These are phyloP conservation scores for Anthracocystis panici-leucophaei DNA, from an alignment of 1,284 basidiomycete species.

Conservation along the genomic window DNA sequence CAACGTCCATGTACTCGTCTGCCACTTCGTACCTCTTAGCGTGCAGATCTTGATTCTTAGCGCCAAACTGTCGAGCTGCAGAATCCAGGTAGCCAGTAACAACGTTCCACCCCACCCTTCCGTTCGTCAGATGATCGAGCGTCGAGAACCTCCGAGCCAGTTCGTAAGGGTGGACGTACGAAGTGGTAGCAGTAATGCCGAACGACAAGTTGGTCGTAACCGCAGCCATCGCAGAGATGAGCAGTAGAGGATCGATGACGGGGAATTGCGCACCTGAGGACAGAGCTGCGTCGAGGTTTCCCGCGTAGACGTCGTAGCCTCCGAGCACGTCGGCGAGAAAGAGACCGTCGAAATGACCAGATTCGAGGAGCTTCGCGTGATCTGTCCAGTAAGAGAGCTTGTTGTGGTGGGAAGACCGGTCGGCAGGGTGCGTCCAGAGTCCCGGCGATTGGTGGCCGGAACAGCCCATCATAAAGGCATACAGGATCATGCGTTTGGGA, in stretches of 20 bases:
- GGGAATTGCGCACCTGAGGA: slow-evolving; percentile 64
- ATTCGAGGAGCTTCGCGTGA: slow-evolving; percentile 61
- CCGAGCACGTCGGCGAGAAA: slow-evolving; percentile 67
- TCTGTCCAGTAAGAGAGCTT: slow-evolving; percentile 64
- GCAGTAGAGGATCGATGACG: slow-evolving; percentile 59
- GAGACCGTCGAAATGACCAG: slow-evolving; percentile 59
- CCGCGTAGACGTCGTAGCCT: slow-evolving; percentile 63
- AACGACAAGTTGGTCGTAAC: slow-evolving; percentile 62
- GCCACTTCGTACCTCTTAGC: slow-evolving; percentile 62
- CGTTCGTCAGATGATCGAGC: slow-evolving; percentile 70
- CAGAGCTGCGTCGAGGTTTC: slow-evolving; percentile 56
- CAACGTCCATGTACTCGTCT: slow-evolving; percentile 63
- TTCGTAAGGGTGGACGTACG: slow-evolving; percentile 68
- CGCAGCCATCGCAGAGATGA: slow-evolving; percentile 62
- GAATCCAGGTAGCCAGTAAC: slow-evolving; percentile 69
- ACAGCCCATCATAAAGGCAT: slow-evolving; percentile 62
- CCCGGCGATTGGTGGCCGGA: slow-evolving; percentile 64
- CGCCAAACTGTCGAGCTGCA: slow-evolving; percentile 67
- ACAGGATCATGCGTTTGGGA: slow-evolving; percentile 42
- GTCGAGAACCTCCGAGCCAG: slow-evolving; percentile 69
- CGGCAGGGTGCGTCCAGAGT: slow-evolving; percentile 56
- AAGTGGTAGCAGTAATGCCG: slow-evolving; percentile 63
- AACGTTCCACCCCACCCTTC: slow-evolving; percentile 69
- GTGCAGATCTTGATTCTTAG: slow-evolving; percentile 59
- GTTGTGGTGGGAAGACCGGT: slow-evolving; percentile 57